A percentile compares a stretch with the other conserved stretches of the same genome.
phyloP scores from a whole-genome alignment of 208 protist species.

The Acanthamoeba sp. region DNA sequence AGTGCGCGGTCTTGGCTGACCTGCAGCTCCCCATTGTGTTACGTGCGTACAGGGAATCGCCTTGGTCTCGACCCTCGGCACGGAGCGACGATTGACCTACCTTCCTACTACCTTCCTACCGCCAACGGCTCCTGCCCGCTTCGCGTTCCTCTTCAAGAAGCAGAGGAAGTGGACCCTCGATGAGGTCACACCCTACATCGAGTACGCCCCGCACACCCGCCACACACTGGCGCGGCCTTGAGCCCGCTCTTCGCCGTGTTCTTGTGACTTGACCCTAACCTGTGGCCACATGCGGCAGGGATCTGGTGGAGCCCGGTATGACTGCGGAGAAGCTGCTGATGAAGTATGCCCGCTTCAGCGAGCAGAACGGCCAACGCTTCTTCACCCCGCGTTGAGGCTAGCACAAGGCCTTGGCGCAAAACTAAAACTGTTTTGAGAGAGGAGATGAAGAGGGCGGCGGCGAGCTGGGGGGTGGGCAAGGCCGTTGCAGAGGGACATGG shows the following conservation, averaged over 20 bases:
- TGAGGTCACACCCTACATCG: constrained; percentile 39
- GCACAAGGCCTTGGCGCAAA: too few species aligned
- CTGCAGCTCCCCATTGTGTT: background rate
- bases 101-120: background rate
- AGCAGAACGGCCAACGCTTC: background rate
- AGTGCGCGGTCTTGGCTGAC: background rate
- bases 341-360: constrained; percentile 48
- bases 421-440: too few species aligned
- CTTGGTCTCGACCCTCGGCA: background rate
- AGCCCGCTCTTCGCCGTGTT: background rate
- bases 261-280: background rate
- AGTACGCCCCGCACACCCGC: background rate
- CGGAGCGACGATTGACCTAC: background rate
- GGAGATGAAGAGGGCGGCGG: too few species aligned
- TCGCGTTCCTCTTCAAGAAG: constrained; percentile 36
- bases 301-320: constrained; percentile 3
- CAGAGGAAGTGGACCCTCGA: constrained; percentile 50
- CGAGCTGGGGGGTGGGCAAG: background rate
- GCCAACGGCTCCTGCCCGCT: background rate
- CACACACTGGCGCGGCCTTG: too few species aligned
- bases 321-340: constrained; percentile 4
- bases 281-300: background rate
- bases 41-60: constrained; percentile 8
- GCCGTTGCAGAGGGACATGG: background rate
- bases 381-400: background rate